These are phyloP conservation scores for Salvia hispanica DNA, from an alignment of 257 asterid genomes.

Conservation along the genomic window DNA sequence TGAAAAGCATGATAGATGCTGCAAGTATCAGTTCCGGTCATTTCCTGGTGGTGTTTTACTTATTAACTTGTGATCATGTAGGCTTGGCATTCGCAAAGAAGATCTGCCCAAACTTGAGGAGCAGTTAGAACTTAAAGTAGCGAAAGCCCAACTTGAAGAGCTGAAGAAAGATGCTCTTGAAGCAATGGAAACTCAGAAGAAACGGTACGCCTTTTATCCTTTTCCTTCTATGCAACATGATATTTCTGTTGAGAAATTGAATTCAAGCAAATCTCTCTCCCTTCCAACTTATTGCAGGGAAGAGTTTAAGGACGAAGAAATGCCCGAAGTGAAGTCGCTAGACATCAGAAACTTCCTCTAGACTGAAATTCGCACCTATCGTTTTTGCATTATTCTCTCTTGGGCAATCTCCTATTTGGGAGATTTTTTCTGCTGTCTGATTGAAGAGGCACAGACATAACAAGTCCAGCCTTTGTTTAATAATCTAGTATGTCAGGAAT, in stretches of 20 bases:
- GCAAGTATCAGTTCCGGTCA: neutral
- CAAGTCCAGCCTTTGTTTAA: slow-evolving; percentile 26
- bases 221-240: neutral
- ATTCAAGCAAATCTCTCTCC: neutral
- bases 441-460: slow-evolving; percentile 36
- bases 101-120: slow-evolving; percentile 90
- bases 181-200: slow-evolving; percentile 96
- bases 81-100: slow-evolving; percentile 80
- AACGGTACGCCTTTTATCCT: slow-evolving; percentile 46
- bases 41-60: slow-evolving; percentile 5
- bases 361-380: slow-evolving; percentile 17
- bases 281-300: slow-evolving; percentile 54
- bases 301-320: slow-evolving; percentile 80
- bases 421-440: slow-evolving; percentile 35
- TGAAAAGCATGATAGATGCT: no score
- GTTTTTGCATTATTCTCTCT: slow-evolving; percentile 30
- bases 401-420: slow-evolving; percentile 38
- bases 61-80: slow-evolving; percentile 30
- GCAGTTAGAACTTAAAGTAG: slow-evolving; percentile 76
- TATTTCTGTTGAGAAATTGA: slow-evolving; percentile 12
- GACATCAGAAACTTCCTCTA: slow-evolving; percentile 82
- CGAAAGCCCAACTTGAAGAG: slow-evolving; percentile 87
- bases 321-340: slow-evolving; percentile 78
- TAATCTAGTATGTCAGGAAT: slow-evolving; percentile 37
- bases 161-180: slow-evolving; percentile 80